A percentile compares a stretch with the other conserved stretches of the same genome.
phyloP scores from a whole-genome alignment of 768 basidiomycete species.

The Tricholoma bakamatsutake region DNA sequence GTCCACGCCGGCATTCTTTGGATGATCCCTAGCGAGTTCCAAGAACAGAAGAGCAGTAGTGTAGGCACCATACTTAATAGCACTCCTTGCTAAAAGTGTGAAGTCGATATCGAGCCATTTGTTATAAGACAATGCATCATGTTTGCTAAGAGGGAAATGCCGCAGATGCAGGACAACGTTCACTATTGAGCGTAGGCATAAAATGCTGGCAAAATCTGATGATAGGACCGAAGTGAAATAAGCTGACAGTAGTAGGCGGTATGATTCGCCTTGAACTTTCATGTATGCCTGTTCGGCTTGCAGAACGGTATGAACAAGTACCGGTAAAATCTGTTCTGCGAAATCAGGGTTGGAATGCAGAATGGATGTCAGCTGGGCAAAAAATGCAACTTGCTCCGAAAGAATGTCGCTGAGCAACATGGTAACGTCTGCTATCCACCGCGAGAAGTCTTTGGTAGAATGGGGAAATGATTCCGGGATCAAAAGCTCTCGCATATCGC shows the following conservation, averaged over 20 bases:
- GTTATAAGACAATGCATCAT: conserved; percentile 48
- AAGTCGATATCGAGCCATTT: conserved; percentile 82
- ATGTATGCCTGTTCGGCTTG: conserved; percentile 21
- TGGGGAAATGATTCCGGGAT: conserved; percentile 28
- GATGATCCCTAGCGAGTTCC: conserved; percentile 65
- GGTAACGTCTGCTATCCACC: conserved; percentile 60
- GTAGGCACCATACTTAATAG: conserved; percentile 76
- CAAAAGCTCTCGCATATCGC: conserved; percentile 35
- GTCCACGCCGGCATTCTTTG: conserved; percentile 19
- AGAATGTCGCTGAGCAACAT: conserved; percentile 54
- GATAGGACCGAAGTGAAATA: conserved; percentile 57
- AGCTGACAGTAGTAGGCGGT: conserved; percentile 33
- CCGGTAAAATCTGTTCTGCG: conserved; percentile 63
- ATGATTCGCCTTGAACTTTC: conserved; percentile 17
- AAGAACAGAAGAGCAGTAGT: conserved; percentile 88
- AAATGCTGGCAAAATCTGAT: conserved; percentile 28
- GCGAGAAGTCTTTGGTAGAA: conserved; percentile 42
- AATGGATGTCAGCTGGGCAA: conserved; percentile 58
- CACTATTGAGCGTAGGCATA: conserved; percentile 57
- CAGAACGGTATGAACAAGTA: conserved; percentile 69
- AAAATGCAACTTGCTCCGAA: conserved; percentile 53
- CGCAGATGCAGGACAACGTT: conserved; percentile 79
- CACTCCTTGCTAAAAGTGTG: conserved; percentile 61
- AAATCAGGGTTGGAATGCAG: conserved; percentile 50
- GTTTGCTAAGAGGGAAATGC: conserved; percentile 42